Conservation (phyloP, 345 rosid species). For the Populus pruinosa region DNA sequence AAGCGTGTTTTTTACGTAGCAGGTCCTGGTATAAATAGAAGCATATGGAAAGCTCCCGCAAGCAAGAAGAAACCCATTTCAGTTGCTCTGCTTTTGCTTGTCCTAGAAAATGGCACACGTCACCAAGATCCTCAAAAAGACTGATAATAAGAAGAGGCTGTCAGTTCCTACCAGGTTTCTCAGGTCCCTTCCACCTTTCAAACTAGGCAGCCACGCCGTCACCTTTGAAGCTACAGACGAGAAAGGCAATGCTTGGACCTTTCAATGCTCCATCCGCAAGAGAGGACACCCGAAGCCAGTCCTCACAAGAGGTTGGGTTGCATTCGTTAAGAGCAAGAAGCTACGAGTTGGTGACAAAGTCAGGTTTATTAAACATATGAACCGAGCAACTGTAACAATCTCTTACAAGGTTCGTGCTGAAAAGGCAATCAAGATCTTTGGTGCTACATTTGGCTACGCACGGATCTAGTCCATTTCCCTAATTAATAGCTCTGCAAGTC, state of each 20-base stretch:
- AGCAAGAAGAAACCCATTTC: no score
- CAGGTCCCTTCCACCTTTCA: background rate
- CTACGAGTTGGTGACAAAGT: background rate
- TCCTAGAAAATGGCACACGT: background rate
- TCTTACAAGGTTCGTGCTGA: background rate
- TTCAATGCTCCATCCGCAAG: background rate
- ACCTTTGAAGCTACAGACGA: background rate
- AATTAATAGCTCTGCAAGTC: background rate
- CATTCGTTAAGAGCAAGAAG: background rate
- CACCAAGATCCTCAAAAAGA: background rate
- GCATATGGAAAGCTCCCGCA: no score
- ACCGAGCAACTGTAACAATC: background rate
- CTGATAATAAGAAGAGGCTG: background rate
- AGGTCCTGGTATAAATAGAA: no score
- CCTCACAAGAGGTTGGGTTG: background rate
- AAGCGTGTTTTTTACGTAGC: no score
- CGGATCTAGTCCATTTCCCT: background rate
- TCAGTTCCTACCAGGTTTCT: background rate
- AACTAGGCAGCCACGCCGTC: background rate
- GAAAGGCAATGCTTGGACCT: background rate
- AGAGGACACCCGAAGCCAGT: background rate
- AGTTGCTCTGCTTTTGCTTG: background rate
- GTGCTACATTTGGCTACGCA: background rate
- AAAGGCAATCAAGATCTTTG: background rate
- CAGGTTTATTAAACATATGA: background rate